Conservation (phyloP, 257 asterid species). For the Galeopsis tetrahit region DNA sequence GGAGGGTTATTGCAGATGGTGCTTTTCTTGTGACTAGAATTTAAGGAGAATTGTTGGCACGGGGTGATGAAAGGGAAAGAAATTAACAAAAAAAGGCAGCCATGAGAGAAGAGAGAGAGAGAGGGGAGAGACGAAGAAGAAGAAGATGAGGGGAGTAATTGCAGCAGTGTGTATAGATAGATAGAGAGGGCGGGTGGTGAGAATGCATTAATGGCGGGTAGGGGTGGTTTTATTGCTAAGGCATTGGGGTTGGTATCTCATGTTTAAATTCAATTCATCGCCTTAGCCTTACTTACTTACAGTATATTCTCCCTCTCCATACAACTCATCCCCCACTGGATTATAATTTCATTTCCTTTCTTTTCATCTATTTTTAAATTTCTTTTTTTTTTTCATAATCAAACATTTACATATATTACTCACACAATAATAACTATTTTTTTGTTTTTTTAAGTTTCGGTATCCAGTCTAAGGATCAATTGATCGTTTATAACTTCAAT, state of each 20-base stretch:
- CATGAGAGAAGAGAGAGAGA: slow-evolving; percentile 8
- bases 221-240: slow-evolving; percentile 59
- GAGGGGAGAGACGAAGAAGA: slow-evolving; percentile 28
- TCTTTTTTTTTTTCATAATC: not conserved
- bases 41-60: slow-evolving; percentile 44
- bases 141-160: slow-evolving; percentile 55
- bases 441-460: no score
- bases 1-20: slow-evolving; percentile 35
- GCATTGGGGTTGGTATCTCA: slow-evolving; percentile 45
- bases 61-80: slow-evolving; percentile 40
- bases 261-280: slow-evolving; percentile 30
- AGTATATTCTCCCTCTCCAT: slow-evolving; percentile 21
- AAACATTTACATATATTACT: not conserved
- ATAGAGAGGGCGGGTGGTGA: slow-evolving; percentile 58
- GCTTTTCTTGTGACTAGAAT: slow-evolving; percentile 81
- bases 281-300: no score
- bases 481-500: not conserved
- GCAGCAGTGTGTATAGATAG: slow-evolving; percentile 73
- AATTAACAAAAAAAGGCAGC: not conserved
- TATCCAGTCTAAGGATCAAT: not conserved
- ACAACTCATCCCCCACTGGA: slow-evolving; percentile 41
- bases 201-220: slow-evolving; percentile 76
- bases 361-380: not conserved
- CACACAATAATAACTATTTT: no score
- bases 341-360: not conserved